These are phyloP conservation scores for Macroventuria anomochaeta DNA, from an alignment of 2,329 filamentous ascomycete species.

Conservation along the genomic window DNA sequence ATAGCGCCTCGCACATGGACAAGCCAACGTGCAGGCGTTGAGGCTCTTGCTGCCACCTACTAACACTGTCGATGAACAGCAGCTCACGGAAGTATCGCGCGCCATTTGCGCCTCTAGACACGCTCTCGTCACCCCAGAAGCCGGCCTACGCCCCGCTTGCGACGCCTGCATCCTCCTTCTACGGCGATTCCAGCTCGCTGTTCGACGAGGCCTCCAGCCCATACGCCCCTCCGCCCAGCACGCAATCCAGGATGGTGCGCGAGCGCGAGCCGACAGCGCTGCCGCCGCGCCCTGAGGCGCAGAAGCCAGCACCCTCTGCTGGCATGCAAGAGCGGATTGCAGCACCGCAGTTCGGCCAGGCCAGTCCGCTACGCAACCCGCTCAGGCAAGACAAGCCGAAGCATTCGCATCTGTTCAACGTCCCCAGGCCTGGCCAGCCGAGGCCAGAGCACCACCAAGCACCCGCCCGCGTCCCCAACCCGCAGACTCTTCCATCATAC, in stretches of 20 bases:
- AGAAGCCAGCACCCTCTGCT: slow-evolving; percentile 33
- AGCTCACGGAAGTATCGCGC: slow-evolving; percentile 40
- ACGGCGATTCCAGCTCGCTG: slow-evolving; percentile 45
- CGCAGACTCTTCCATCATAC: slow-evolving; percentile 20
- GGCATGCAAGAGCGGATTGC: slow-evolving; percentile 42
- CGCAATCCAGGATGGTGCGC: slow-evolving; percentile 55
- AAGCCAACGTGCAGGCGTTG: not conserved
- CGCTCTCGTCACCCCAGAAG: slow-evolving; percentile 41
- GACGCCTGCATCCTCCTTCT: slow-evolving; percentile 10
- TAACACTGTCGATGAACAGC: slow-evolving; percentile 29
- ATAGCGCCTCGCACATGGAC: slow-evolving; percentile 1
- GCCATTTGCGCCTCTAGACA: slow-evolving; percentile 44
- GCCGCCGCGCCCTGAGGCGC: slow-evolving; percentile 31
- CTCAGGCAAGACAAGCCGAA: slow-evolving; percentile 44
- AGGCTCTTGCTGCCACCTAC: not conserved
- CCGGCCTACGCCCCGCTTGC: slow-evolving; percentile 29
- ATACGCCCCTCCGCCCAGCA: slow-evolving; percentile 10
- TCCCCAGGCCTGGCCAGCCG: slow-evolving; percentile 57
- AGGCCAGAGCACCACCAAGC: slow-evolving; percentile 59
- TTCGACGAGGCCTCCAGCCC: slow-evolving; percentile 39
- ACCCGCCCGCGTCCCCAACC: slow-evolving; percentile 32
- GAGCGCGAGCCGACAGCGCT: slow-evolving; percentile 57
- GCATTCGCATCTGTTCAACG: slow-evolving; percentile 57
- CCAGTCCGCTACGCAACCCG: slow-evolving; percentile 63
- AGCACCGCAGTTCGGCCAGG: slow-evolving; percentile 61